Evolutionary conservation across 129 eudicot species (phyloP), one percentile per base, ranked within the genome.

Genomic region (Centella asiatica): DNA sequence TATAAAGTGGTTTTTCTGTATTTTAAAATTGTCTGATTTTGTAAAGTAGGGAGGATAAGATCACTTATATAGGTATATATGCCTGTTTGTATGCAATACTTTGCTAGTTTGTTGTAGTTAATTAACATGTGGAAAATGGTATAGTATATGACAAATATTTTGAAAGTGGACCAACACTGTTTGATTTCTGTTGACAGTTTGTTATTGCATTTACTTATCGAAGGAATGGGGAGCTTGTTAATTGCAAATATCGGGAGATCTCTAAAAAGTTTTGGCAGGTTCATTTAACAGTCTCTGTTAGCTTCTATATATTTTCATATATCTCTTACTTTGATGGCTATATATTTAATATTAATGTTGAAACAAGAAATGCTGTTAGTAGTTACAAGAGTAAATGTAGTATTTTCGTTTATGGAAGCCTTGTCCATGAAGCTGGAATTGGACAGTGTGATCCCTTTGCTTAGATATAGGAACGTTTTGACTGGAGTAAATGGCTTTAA

Each of bases 201-300:
- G 76, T 69, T 62, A 72, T 80, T 54, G 86, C 86, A 28, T 80
- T 80, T 72, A 54, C 82, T 13, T 80, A 80, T 64, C 62, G 77
- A 27, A 64, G 81, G 45, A 54, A 80, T 69, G 78, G 75, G 33
- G 59, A 33, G 34, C 82, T 80, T 57, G 70, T 80, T 13, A 72
- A 76, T 65, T 80, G 86, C 77, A 80, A 80, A 66, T 80, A 76
- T 29, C 72, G 86, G 5, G 76, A 72, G 23, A 25, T 60, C 39
- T 39, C 40, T 37, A 76, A 80, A 70, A 76, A 60, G 57, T 75
- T 75, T 66, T 80, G 85, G 81, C 79, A 74, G 79, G 79, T 74
- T 53, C 9, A 22, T 31, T 22, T 17, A 40, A 42, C 27, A 25
- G 33, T 34, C 53, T 50, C 45, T 28, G 34, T 36, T 23, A 25